Evolutionary conservation across 352 stramenopile genomes (phyloP), one percentile per base, ranked within the genome.

Genomic region (Phytopythium sindhum): DNA sequence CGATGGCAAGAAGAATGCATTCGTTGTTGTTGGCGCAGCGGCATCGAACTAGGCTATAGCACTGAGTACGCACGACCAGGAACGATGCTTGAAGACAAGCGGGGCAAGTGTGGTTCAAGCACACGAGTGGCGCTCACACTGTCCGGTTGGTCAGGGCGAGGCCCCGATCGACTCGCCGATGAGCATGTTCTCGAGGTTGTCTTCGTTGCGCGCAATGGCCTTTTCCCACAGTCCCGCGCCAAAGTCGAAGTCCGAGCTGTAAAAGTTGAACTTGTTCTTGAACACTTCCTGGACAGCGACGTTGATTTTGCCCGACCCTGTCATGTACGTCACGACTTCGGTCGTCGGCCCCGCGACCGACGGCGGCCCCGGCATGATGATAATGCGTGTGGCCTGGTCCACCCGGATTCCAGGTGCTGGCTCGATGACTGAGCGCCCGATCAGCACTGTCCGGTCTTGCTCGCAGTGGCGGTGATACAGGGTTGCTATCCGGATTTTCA

Each of bases 171-270:
- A 7, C 28, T 57, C 51, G 17, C 19, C 23, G 28, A 57, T 5
- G 24, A 59, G 53, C 53, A 31, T 19, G 33, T 21, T 59, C 53
- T 59, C 53, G 31, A 59, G 15, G 21, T 19, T 21, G 23, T 59
- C 53, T 47, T 47, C 1, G 7, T 4, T 45, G 11, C 11, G n/a
- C 10, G 53, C 24, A 19, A 35, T 9, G 3, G 53, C 33, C 15
- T 44, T 59, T 29, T 41, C 53, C 53, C 53, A 59, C n/a, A 48
- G 23, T 6, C 9, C 19, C 10, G 17, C 35, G 0, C 35, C 35
- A 41, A 59, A 47, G 21, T 59, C 48, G 14, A 14, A 31, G 12
- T 55, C 26, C 24, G 24, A 10, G 23, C 23, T 53, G 47, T 21
- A 21, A 7, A 53, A 23, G 12, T 55, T n/a, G 24, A 55, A 9